Evolutionary conservation across 164 flowering plant species (phyloP), one percentile per base, ranked within the genome.

Genomic region (Stephania japonica): DNA sequence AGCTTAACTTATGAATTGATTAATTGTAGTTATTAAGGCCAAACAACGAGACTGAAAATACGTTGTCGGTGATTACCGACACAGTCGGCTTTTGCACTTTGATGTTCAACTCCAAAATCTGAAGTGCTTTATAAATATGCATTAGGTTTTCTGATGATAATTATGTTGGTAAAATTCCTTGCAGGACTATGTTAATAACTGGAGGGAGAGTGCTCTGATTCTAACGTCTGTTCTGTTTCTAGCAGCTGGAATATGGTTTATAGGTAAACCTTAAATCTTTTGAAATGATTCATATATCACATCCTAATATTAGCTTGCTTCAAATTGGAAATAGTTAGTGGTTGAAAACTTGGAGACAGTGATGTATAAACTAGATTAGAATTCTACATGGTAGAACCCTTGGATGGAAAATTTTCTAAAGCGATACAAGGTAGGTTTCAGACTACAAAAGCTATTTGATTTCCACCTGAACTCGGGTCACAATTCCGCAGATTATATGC

Each of bases 181-280:
- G 79, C 91, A 92, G 97, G 97, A 92, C 76, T 25, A 73, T 18
- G 47, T 92, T 16, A 82, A 91, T 75, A 87, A 91, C 81, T 92
- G 97, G 97, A 87, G 97, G 80, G 80, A 68, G 69, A 88, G 87
- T 59, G 84, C 97, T 73, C 85, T 92, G 18, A 85, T 86, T 78
- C 82, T 92, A 42, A 89, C 96, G 63, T 81, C 91, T 11, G 69
- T 92, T 69, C 73, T 92, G 38, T 88, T 92, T 79, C 62, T 86
- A 70, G 92, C 97, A 42, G 84, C 94, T 70, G 86, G 63, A 41
- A 83, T 92, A 76, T 90, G 97, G 97, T 88, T 82, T 75, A 77
- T 80, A 68, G 97, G 97, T 92, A 84, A 69, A 75, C 56, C 18
- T 10, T 10, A 50, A 13, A 14, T 50, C 59, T 50, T 50, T 47